Evolutionary conservation across 768 basidiomycete genomes (phyloP).

Genomic region (Kwoniella botswanensis): DNA sequence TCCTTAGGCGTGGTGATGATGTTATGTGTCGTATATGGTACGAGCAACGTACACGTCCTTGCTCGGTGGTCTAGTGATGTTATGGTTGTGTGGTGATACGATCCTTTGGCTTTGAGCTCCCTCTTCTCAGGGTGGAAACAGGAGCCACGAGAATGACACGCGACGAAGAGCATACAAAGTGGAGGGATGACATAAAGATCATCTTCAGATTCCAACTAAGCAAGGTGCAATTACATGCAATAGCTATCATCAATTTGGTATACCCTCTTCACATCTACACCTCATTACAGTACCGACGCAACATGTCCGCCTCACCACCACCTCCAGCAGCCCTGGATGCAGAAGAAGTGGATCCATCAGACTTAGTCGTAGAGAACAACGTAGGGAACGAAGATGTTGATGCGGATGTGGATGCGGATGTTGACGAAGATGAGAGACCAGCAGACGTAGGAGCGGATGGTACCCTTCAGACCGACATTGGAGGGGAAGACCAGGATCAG

Average conservation of each 20-base stretch:
- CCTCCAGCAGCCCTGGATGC: conserved; percentile 19
- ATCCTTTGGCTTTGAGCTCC: neutral
- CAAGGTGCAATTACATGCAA: too few relatives aligned
- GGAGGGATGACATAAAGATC: too few relatives aligned
- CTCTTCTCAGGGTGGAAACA: neutral
- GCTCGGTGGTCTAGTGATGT: neutral
- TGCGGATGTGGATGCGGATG: conserved; percentile 79
- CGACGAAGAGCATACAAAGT: too few relatives aligned
- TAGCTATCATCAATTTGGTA: too few relatives aligned
- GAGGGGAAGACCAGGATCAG: conserved; percentile 43
- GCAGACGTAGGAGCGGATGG: conserved; percentile 62
- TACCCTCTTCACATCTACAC: neutral
- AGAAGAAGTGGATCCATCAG: conserved; percentile 28
- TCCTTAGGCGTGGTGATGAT: too few relatives aligned
- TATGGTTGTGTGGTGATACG: neutral
- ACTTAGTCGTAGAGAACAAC: conserved; percentile 32
- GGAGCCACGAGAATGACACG: too few relatives aligned
- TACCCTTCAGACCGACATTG: conserved; percentile 17
- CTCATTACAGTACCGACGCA: neutral
- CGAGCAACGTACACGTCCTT: neutral
- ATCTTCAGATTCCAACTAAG: too few relatives aligned
- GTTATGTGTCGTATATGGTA: neutral
- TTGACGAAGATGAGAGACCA: conserved; percentile 63
- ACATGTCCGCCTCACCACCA: conserved; percentile 35
- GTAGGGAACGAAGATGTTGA: conserved; percentile 62